These are phyloP conservation scores for Cryphonectria parasitica DNA, from an alignment of 2,329 filamentous ascomycete genomes.

Conservation along the genomic window DNA sequence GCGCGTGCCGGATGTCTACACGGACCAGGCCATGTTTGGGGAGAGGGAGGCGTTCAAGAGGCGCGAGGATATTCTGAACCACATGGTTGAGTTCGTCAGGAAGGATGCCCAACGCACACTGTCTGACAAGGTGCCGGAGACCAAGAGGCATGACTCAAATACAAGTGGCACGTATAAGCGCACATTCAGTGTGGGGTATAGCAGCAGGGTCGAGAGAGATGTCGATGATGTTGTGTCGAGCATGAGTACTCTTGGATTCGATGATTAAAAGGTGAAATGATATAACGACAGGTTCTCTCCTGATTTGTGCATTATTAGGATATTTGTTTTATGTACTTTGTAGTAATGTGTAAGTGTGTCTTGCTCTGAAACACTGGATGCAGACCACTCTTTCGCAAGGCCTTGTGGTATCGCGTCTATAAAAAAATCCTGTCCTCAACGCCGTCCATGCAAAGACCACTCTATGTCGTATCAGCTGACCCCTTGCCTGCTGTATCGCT, in stretches of 20 bases:
- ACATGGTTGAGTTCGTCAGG: constrained; percentile 35
- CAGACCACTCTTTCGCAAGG: not conserved
- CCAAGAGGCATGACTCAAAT: constrained; percentile 41
- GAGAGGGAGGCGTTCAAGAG: constrained; percentile 17
- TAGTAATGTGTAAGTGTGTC: not conserved
- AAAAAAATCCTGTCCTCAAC: not conserved
- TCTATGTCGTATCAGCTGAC: not conserved
- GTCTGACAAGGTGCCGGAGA: constrained; percentile 33
- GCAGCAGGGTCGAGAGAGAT: not conserved
- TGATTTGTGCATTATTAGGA: constrained; percentile 1
- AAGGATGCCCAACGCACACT: constrained; percentile 37
- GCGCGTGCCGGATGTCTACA: constrained; percentile 41
- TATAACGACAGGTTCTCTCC: not conserved
- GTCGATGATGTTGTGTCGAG: not conserved
- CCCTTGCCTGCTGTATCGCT: not conserved
- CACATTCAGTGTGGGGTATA: not conserved
- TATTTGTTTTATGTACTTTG: not conserved
- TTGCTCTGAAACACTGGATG: not conserved
- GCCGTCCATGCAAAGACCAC: not conserved
- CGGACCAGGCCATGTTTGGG: constrained; percentile 25
- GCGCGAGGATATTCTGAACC: constrained; percentile 34
- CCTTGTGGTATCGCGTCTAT: constrained; percentile 9
- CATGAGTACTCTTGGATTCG: not conserved
- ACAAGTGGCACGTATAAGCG: constrained; percentile 30
- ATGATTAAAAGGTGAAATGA: not conserved